Evolutionary conservation across 257 asterid genomes (phyloP), one percentile per base, ranked within the genome.

Genomic region (Nicotiana benthamiana): DNA sequence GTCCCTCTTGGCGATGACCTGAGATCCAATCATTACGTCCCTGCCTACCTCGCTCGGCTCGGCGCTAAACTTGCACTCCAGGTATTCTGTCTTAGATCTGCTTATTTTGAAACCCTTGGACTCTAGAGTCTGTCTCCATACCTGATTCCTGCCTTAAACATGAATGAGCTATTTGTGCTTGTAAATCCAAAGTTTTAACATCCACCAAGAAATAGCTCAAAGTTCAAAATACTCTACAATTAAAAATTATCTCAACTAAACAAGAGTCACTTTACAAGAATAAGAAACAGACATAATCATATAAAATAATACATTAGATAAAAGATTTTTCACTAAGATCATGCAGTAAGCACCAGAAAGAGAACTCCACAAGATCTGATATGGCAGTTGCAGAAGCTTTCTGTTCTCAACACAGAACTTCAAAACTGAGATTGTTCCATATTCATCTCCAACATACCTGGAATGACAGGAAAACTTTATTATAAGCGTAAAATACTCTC

Each of bases 371-470:
- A 92, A 85, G 82, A 93, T 82, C 60, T 89, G 92, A 86, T 94
- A 94, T 81, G 91, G 92, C 86, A 88, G 77, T 83, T 63, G 90
- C 83, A 83, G 81, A 80, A 94, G 91, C 81, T 91, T 85, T 80
- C 83, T 92, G 66, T 72, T 76, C 72, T 90, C 93, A 36, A 80
- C 70, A 80, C 87, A 88, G 84, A 84, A 91, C 91, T 89, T 92
- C 86, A 91, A 83, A 79, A 89, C 96, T 51, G 97, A 91, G 79
- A 91, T 83, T 82, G 85, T 77, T 72, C 98, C 97, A 72, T 89
- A 75, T 86, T 94, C 98, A 87, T 94, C 98, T 82, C 97, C 97
- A 83, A 91, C 84, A 83, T 89, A 94, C 94, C 98, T 94, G 83
- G 56, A 48, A 87, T 27, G 82, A 74, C 78, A 80, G 12, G 80